phyloP scores from a whole-genome alignment of 768 basidiomycete species.

The Cystobasidium tubakii region DNA sequence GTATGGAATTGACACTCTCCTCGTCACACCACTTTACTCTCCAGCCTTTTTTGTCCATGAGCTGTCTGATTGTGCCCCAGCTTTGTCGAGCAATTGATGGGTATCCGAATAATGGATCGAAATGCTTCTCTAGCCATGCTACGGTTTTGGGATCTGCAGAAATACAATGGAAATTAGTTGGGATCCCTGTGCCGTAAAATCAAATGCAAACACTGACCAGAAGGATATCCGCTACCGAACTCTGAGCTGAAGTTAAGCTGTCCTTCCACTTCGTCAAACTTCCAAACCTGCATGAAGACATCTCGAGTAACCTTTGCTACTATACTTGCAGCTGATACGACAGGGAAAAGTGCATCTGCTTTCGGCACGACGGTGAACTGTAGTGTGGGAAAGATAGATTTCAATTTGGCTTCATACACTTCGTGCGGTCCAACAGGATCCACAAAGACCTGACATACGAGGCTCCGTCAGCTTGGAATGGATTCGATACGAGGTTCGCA shows the following conservation, averaged over 20 bases:
- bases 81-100: conserved; percentile 86
- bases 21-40: conserved; percentile 67
- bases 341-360: conserved; percentile 92
- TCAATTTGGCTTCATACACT: conserved; percentile 77
- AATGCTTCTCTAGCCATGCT: conserved; percentile 67
- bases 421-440: conserved; percentile 85
- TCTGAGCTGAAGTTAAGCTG: conserved; percentile 26
- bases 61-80: conserved; percentile 85
- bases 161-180: not conserved
- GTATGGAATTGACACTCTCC: conserved; percentile 43
- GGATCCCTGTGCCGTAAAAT: not conserved
- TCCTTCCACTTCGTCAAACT: conserved; percentile 53
- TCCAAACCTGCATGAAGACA: conserved; percentile 78
- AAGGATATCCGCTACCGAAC: conserved; percentile 84
- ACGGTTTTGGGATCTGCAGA: conserved; percentile 79
- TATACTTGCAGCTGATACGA: conserved; percentile 95
- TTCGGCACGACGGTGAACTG: conserved; percentile 82
- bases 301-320: conserved; percentile 96
- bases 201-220: conserved; percentile 55
- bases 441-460: conserved; percentile 67
- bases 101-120: conserved; percentile 87
- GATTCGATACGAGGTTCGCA: not conserved
- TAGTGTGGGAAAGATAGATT: conserved; percentile 69
- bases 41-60: conserved; percentile 73
- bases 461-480: not conserved